Conservation (phyloP, 495 filamentous ascomycete genomes). For the Xylaria grammica region DNA sequence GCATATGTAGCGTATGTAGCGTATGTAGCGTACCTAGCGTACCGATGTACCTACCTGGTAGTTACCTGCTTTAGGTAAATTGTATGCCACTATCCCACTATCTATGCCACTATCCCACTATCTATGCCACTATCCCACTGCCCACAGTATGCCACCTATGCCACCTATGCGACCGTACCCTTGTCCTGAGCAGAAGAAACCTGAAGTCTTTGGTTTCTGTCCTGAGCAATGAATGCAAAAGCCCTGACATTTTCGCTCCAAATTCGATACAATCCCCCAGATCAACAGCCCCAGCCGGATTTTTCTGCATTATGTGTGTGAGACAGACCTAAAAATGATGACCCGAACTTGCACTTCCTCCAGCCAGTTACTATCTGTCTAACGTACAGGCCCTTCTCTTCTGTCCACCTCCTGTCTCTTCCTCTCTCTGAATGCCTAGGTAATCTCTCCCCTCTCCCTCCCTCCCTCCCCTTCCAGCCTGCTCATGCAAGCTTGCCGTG, state of each 20-base stretch:
- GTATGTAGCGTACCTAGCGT: too few relatives aligned
- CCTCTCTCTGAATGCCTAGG: neutral
- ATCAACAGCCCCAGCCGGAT: conserved; percentile 12
- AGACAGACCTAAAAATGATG: conserved; percentile 14
- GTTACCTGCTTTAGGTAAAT: too few relatives aligned
- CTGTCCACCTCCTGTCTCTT: neutral
- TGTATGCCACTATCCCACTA: too few relatives aligned
- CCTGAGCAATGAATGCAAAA: conserved; percentile 7
- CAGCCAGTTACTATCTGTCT: conserved; percentile 16
- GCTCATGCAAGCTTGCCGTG: conserved; percentile 5
- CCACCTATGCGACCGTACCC: neutral
- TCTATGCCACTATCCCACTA: too few relatives aligned
- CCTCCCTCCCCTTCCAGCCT: neutral
- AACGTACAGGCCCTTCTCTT: conserved; percentile 10
- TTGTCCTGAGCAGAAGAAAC: neutral
- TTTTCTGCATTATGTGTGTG: conserved; percentile 10
- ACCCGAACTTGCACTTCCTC: conserved; percentile 10
- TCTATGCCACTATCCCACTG: too few relatives aligned
- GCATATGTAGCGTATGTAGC: neutral
- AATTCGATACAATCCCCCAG: neutral
- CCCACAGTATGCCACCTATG: neutral
- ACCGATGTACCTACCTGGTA: too few relatives aligned
- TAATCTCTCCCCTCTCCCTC: neutral
- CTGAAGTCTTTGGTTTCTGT: neutral
- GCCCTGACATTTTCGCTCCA: conserved; percentile 3